Evolutionary conservation across 2,329 filamentous ascomycete species (phyloP).

Genomic region (Aspergillus pseudotamarii): DNA sequence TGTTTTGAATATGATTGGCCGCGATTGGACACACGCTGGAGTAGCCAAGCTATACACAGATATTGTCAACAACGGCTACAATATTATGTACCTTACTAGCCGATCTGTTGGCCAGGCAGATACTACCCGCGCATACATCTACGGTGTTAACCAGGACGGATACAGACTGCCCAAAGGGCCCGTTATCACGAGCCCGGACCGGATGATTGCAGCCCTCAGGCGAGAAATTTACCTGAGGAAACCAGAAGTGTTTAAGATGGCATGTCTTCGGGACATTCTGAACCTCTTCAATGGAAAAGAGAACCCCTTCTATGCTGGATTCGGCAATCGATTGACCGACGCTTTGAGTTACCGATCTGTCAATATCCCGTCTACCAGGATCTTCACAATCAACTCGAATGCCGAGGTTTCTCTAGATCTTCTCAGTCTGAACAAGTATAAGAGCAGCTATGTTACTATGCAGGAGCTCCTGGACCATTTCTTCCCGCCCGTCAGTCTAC

Average conservation of each 20-base stretch:
- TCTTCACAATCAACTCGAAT: conserved; percentile 98
- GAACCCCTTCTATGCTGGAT: conserved; percentile 93
- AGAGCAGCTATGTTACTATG: conserved; percentile 96
- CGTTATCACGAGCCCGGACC: conserved; percentile 91
- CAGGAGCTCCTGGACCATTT: conserved; percentile 97
- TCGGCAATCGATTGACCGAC: conserved; percentile 94
- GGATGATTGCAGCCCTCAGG: conserved; percentile 88
- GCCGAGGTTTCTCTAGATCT: conserved; percentile 92
- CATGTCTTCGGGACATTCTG: conserved; percentile 90
- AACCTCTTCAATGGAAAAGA: conserved; percentile 76
- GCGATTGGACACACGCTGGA: conserved; percentile 96
- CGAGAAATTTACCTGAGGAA: conserved; percentile 94
- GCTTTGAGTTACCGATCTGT: conserved; percentile 95
- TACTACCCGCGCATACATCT: conserved; percentile 83
- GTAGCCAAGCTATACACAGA: conserved; percentile 98
- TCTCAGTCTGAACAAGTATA: conserved; percentile 88
- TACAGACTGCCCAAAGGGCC: conserved; percentile 86
- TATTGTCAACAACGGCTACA: conserved; percentile 93
- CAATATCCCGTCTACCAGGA: conserved; percentile 89
- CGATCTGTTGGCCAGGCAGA: conserved; percentile 93
- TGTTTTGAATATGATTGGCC: conserved; percentile 92
- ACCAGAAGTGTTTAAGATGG: conserved; percentile 99
- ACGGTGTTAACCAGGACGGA: conserved; percentile 84
- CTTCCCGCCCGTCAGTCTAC: conserved; percentile 85
- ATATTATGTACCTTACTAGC: conserved; percentile 96